These are phyloP conservation scores for Trametes cingulata DNA, from an alignment of 768 basidiomycete species.

Conservation along the genomic window DNA sequence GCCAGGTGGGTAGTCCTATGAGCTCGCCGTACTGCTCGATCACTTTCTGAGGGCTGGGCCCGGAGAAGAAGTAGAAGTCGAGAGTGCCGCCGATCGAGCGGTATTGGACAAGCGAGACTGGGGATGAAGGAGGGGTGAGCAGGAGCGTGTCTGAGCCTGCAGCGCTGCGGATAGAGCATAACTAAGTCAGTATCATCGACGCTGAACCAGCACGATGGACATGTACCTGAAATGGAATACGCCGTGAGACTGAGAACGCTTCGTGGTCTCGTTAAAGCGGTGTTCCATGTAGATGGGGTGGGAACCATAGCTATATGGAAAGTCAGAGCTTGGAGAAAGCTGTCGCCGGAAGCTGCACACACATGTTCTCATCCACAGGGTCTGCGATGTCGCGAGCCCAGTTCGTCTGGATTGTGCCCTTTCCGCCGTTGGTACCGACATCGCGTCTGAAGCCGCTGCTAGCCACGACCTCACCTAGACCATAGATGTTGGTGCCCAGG, in stretches of 20 bases:
- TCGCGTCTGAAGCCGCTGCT: slow-evolving; percentile 69
- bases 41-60: slow-evolving; percentile 48
- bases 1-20: slow-evolving; percentile 68
- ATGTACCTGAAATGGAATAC: slow-evolving; percentile 70
- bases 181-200: too few relatives aligned
- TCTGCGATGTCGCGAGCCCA: slow-evolving; percentile 66
- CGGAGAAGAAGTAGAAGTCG: slow-evolving; percentile 75
- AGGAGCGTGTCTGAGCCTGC: slow-evolving; percentile 75
- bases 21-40: slow-evolving; percentile 68
- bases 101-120: slow-evolving; percentile 66
- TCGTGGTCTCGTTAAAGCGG: slow-evolving; percentile 52
- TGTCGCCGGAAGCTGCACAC: slow-evolving; percentile 30
- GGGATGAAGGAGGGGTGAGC: slow-evolving; percentile 53
- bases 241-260: slow-evolving; percentile 64
- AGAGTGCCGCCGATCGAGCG: slow-evolving; percentile 71
- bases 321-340: not conserved
- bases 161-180: slow-evolving; percentile 43
- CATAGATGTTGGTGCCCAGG: slow-evolving; percentile 69
- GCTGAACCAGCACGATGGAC: too few relatives aligned
- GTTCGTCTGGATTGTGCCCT: slow-evolving; percentile 62
- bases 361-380: slow-evolving; percentile 69
- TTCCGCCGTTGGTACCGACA: slow-evolving; percentile 47
- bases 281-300: slow-evolving; percentile 75
- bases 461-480: slow-evolving; percentile 71
- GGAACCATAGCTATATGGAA: slow-evolving; percentile 54